Base-by-base conservation (phyloP, 2,329 filamentous ascomycete species). In the Amphichorda felina region DNA sequence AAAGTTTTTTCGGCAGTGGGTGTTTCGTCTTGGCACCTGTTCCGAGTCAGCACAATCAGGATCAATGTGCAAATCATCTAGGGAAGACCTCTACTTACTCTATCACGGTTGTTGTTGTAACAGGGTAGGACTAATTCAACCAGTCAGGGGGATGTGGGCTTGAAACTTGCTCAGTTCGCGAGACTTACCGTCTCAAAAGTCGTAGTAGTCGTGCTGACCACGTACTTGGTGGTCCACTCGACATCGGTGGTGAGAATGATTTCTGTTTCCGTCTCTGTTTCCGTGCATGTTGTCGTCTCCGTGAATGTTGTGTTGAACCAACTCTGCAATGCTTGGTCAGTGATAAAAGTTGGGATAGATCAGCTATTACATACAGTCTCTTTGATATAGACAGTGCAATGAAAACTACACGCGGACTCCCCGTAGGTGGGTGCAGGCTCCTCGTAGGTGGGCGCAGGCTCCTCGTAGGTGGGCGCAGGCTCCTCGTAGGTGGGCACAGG, bases 61-160 rank as follows among this genome's bases (percentile, higher is more conserved):
- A 13, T 7, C 13, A 14, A 6, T 16, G 13, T 29, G 27, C 27
- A 29, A 6, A 29, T 29, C 27, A n/a, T 29, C 6, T 29, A 10
- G 21, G 21, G 21, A 24, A 24, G 21, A 24, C 10, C 21, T 6
- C 6, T 24, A 36, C 41, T 17, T 37, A 43, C 41, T 43, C 39
- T 30, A 43, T 26, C 4, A 35, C 32, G 4, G 29, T 36, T 1
- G 38, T 40, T 5, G 35, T 19, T 1, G 40, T 41, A 18, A 40
- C 37, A 2, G 41, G 41, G 24, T 41, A 43, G 8, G 40, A 41
- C 41, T 43, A 21, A 10, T 24, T 24, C 21, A 6, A 24, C 21
- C 6, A 10, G 21, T 24, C 10, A 24, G 21, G 6, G 21, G 10
- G n/a, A n/a, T n/a, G n/a, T n/a, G 10, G 6, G 21, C 21, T 24